Conservation (phyloP, 257 asterid genomes). For the Nicotiana obtusifolia region DNA sequence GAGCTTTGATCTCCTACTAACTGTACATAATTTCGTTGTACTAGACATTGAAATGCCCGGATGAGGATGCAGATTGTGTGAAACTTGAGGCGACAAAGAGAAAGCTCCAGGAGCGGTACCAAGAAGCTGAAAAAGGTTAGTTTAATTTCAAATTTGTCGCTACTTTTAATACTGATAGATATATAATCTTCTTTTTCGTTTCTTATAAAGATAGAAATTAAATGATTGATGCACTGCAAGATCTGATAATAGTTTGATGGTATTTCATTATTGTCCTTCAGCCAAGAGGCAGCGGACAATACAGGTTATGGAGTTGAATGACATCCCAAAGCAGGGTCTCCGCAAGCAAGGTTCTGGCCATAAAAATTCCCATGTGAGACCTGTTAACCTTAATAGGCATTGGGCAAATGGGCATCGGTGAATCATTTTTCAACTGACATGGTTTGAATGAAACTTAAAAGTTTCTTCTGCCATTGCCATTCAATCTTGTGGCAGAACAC, state of each 20-base stretch:
- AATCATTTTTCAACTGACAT: constrained; percentile 7
- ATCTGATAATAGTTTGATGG: neutral
- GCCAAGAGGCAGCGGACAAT: constrained; percentile 68
- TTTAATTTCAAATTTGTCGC: neutral
- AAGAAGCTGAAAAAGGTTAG: constrained; percentile 78
- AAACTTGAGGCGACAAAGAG: constrained; percentile 71
- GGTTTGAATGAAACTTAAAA: neutral
- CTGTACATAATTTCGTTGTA: neutral
- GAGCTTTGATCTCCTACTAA: neutral
- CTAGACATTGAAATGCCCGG: constrained; percentile 35
- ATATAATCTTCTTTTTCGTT: neutral
- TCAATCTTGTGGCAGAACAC: neutral
- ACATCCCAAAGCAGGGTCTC: constrained; percentile 56
- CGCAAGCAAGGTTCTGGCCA: constrained; percentile 45
- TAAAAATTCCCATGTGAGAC: constrained; percentile 48
- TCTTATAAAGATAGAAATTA: neutral
- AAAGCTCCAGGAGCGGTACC: constrained; percentile 84
- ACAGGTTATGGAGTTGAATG: constrained; percentile 62
- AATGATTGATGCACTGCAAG: neutral
- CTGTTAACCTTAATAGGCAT: constrained; percentile 50
- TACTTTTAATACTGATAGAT: neutral
- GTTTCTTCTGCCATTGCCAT: neutral
- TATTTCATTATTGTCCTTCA: constrained; percentile 21
- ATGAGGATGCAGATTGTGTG: constrained; percentile 32
- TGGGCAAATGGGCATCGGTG: constrained; percentile 47